Base-by-base conservation (phyloP, 1,284 basidiomycete species). In the Cutaneotrichosporon cutaneum region DNA sequence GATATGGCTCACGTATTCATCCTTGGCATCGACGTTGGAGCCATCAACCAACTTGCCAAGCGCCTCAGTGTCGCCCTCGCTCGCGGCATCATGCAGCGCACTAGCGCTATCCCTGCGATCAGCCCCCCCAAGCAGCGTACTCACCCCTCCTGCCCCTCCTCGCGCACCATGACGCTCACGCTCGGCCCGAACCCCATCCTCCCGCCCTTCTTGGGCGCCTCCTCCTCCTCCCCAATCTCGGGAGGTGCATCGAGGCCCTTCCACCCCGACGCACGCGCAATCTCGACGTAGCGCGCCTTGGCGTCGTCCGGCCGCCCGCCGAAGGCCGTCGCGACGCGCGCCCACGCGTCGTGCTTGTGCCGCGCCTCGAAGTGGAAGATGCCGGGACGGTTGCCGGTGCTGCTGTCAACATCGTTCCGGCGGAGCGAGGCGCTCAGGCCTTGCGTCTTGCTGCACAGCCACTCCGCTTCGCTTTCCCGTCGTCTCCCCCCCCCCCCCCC, bases 261-360 rank as follows among this genome's bases (percentile, higher is more conserved):
- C 88, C 90, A 94, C 36, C 89, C 90, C 14, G 89, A 79, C 60
- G 77, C 82, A 57, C 75, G 77, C 6, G 91, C 92, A 54, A 92
- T 83, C 32, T 85, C 84, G 61, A 91, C 77, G 74, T 94, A 94
- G 68, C 87, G 82, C 47, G 67, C 75, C 73, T 70, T 61, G 14
- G 75, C 76, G 7, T 69, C 68, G 4, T 75, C 72, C 9, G 72
- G 72, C n/a, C 72, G 76, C 22, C 75, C 59, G 2, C 59, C 74
- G 66, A 87, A 89, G 22, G 77, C 81, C 64, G 82, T 82, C 4
- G 83, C 84, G n/a, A 82, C 76, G 7, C 80, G 72, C 33, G 75
- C 82, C 90, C 92, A 94, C 1, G 90, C 89, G 72, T 94, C 91
- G 88, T 90, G 91, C 77, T 94, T 94, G 2, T 91, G 90, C 33